Evolutionary conservation across 176 grass and related monocot species (phyloP).

Genomic region (Phoenix dactylifera): DNA sequence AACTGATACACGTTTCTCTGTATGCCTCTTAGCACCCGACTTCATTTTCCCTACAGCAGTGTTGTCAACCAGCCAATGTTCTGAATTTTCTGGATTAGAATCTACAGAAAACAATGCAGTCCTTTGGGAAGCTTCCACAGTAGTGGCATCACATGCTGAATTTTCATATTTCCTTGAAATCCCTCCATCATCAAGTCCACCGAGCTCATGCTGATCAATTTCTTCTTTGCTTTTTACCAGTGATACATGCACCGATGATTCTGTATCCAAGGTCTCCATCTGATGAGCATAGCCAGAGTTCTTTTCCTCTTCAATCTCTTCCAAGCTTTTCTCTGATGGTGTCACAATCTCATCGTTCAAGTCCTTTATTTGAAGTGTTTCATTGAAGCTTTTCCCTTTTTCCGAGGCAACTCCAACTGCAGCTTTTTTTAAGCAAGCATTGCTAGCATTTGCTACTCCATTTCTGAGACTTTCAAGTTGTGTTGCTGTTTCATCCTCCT

Average conservation of each 20-base stretch:
- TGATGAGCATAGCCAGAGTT: constrained; percentile 25
- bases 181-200: constrained; percentile 17
- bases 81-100: constrained; percentile 2
- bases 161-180: constrained; percentile 21
- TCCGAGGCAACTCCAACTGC: constrained; percentile 16
- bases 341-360: constrained; percentile 48
- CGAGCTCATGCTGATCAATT: constrained; percentile 1
- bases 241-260: background rate
- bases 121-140: constrained; percentile 9
- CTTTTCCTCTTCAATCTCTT: constrained; percentile 24
- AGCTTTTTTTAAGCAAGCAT: constrained; percentile 19
- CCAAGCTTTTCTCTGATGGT: constrained; percentile 13
- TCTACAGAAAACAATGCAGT: constrained; percentile 32
- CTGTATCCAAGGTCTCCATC: constrained; percentile 4
- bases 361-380: constrained; percentile 16
- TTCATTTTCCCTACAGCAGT: background rate
- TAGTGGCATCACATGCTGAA: constrained; percentile 26
- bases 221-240: constrained; percentile 5
- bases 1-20: background rate
- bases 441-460: constrained; percentile 10
- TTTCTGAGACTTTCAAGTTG: constrained; percentile 11
- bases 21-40: background rate
- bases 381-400: constrained; percentile 24
- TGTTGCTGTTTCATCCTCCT: constrained; percentile 3
- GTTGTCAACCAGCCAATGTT: background rate